Evolutionary conservation across 1,139 yeast species (phyloP).

Genomic region (Wickerhamiella infanticola): DNA sequence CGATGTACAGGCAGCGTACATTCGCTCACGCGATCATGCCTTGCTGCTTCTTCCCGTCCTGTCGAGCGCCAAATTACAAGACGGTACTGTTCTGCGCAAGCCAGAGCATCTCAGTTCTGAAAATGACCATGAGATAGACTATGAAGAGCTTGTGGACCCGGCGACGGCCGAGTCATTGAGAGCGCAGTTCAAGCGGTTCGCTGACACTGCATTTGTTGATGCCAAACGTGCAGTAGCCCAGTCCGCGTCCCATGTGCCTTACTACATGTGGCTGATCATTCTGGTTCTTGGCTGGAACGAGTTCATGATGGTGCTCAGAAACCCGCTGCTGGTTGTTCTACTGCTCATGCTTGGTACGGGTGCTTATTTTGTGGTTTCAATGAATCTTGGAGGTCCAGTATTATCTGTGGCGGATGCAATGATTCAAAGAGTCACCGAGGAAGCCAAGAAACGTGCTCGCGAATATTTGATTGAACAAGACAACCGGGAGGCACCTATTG

Average conservation of each 20-base stretch:
- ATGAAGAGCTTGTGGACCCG: conserved; percentile 44
- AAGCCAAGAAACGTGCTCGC: conserved; percentile 42
- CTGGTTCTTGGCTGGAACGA: conserved; percentile 90
- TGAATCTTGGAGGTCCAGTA: conserved; percentile 67
- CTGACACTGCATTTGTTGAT: conserved; percentile 71
- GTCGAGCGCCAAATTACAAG: conserved; percentile 38
- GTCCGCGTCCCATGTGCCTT: conserved; percentile 56
- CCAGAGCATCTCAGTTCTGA: conserved; percentile 19
- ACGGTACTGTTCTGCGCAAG: conserved; percentile 43
- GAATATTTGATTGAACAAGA: conserved; percentile 17
- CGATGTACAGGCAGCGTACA: conserved; percentile 56
- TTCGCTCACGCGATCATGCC: conserved; percentile 43
- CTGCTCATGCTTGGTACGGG: conserved; percentile 44
- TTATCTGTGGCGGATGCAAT: conserved; percentile 42
- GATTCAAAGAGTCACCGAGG: conserved; percentile 38
- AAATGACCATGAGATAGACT: conserved; percentile 30
- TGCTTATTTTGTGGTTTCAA: conserved; percentile 48
- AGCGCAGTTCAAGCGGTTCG: conserved; percentile 53
- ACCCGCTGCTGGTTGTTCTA: conserved; percentile 41
- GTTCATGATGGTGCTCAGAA: conserved; percentile 71
- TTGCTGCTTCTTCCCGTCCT: conserved; percentile 43
- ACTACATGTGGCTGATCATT: conserved; percentile 59
- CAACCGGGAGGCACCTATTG: not conserved
- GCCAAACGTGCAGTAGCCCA: conserved; percentile 34
- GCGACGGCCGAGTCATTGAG: conserved; percentile 42